Percentiles rank a stretch among this genome's conserved stretches.
Evolutionary conservation across 139 green algal species (phyloP).

Genomic region (Zygnema circumcarinatum): DNA sequence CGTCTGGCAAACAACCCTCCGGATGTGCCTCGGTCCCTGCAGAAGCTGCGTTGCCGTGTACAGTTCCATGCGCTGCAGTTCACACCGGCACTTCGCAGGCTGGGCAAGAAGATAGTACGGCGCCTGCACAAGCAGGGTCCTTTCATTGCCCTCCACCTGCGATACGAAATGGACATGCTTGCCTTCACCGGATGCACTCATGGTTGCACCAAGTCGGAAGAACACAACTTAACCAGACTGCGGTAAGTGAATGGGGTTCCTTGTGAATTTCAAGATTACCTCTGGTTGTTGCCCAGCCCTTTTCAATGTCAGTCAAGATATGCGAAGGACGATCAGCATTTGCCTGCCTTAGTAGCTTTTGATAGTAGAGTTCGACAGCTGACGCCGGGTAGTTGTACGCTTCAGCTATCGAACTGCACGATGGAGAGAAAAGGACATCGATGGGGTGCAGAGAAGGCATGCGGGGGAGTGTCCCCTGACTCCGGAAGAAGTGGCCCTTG

Average conservation of each 20-base stretch:
- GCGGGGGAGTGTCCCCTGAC: constrained; percentile 39
- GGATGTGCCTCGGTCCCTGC: constrained; percentile 16
- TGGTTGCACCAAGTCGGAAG: constrained; percentile 31
- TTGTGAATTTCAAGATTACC: too few species aligned
- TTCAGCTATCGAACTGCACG: constrained; percentile 19
- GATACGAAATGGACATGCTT: constrained; percentile 60
- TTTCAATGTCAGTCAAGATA: too few species aligned
- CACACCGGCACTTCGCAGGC: constrained; percentile 11
- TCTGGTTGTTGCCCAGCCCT: too few species aligned
- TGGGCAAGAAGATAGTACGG: constrained; percentile 27
- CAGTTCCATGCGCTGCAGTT: constrained; percentile 52
- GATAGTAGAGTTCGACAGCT: too few species aligned
- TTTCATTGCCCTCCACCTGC: constrained; percentile 52
- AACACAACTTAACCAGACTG: constrained; percentile 20
- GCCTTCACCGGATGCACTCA: constrained; percentile 54
- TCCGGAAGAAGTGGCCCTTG: constrained; percentile 41
- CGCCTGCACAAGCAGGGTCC: constrained; percentile 30
- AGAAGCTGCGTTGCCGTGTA: constrained; percentile 36
- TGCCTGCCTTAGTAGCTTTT: too few species aligned
- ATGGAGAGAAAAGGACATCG: constrained; percentile 27
- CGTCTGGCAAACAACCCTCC: constrained; percentile 48
- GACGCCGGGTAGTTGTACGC: too few species aligned
- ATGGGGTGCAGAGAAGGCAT: background rate
- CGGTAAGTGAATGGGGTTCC: constrained; percentile 48
- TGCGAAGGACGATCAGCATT: too few species aligned